Evolutionary conservation across 2,329 filamentous ascomycete species (phyloP).

Genomic region (Aureobasidium namibiae): DNA sequence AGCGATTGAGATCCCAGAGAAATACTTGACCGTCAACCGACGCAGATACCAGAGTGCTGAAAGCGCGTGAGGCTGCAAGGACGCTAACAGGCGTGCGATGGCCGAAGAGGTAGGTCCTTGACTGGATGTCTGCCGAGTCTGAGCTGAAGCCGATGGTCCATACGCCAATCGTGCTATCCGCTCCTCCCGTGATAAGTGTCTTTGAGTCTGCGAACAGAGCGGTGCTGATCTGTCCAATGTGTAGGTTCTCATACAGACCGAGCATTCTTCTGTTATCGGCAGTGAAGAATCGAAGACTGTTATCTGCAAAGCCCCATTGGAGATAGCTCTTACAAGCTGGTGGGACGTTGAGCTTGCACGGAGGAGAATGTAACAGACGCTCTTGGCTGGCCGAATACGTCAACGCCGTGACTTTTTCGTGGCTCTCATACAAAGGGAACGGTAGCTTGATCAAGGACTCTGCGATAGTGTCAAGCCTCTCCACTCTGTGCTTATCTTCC

Average conservation of each 20-base stretch:
- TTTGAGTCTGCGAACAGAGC: conserved; percentile 81
- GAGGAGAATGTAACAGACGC: conserved; percentile 71
- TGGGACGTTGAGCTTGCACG: conserved; percentile 78
- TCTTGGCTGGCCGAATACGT: conserved; percentile 73
- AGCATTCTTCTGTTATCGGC: conserved; percentile 70
- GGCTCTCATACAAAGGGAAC: conserved; percentile 65
- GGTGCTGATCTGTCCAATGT: conserved; percentile 80
- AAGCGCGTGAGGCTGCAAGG: conserved; percentile 77
- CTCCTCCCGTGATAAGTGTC: conserved; percentile 83
- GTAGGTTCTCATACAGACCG: conserved; percentile 87
- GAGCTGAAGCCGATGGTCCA: conserved; percentile 59
- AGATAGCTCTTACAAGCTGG: conserved; percentile 77
- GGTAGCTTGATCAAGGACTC: conserved; percentile 70
- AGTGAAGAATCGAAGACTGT: conserved; percentile 83
- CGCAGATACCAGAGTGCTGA: conserved; percentile 79
- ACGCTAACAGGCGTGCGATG: conserved; percentile 77
- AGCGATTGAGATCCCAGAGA: conserved; percentile 88
- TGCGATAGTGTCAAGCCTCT: conserved; percentile 68
- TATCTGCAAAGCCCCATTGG: conserved; percentile 93
- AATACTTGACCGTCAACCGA: conserved; percentile 75
- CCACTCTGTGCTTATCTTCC: conserved; percentile 48
- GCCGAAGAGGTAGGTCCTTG: conserved; percentile 75
- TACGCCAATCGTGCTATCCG: conserved; percentile 83
- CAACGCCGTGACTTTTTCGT: conserved; percentile 72
- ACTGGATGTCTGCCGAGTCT: conserved; percentile 70